Conservation (phyloP, 2,329 filamentous ascomycete species). For the Aspergillus sp. region DNA sequence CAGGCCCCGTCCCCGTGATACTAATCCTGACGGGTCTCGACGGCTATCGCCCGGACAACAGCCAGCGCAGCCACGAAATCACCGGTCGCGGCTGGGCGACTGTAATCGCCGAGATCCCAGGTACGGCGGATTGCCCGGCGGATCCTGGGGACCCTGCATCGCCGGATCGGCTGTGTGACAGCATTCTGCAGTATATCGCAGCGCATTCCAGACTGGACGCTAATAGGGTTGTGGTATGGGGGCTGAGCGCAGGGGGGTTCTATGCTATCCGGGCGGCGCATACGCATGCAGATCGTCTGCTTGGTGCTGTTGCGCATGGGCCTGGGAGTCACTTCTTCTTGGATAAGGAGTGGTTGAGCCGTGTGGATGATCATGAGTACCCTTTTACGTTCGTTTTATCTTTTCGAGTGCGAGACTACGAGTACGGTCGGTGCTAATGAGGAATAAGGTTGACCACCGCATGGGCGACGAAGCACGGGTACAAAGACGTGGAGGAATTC, state of each 20-base stretch:
- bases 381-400: constrained; percentile 52
- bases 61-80: constrained; percentile 60
- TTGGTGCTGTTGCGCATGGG: constrained; percentile 63
- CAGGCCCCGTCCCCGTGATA: constrained; percentile 50
- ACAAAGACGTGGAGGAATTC: constrained; percentile 55
- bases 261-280: constrained; percentile 68
- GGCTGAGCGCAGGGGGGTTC: constrained; percentile 65
- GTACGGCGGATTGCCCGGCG: constrained; percentile 67
- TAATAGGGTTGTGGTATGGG: constrained; percentile 61
- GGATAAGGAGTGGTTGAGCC: constrained; percentile 58
- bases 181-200: constrained; percentile 62
- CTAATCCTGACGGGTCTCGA: constrained; percentile 61
- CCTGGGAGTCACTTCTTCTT: constrained; percentile 65
- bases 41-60: constrained; percentile 57
- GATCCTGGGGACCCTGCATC: constrained; percentile 60
- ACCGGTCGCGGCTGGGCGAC: constrained; percentile 62
- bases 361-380: constrained; percentile 66
- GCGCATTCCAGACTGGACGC: constrained; percentile 53
- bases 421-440: constrained; percentile 22
- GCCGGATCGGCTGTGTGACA: constrained; percentile 63
- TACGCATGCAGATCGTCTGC: constrained; percentile 58
- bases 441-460: constrained; percentile 25
- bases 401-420: constrained; percentile 37
- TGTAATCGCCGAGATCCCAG: constrained; percentile 65
- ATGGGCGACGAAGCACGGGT: constrained; percentile 65